Evolutionary conservation across 2,329 filamentous ascomycete species (phyloP), one percentile per base, ranked within the genome.

Genomic region (Botryotinia narcissicola): DNA sequence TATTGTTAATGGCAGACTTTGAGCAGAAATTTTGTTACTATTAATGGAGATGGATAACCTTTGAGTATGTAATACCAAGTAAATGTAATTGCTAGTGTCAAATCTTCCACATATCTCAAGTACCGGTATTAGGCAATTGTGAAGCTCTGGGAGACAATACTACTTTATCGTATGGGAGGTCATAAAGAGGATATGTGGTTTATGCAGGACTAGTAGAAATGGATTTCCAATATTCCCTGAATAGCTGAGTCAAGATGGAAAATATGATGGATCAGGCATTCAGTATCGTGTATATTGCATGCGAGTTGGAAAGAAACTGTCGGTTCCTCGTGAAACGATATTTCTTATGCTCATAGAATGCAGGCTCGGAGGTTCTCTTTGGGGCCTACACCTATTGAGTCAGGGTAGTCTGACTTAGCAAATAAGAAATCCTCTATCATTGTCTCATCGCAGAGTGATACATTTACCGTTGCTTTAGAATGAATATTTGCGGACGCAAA

Each of bases 221-320:
- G 12, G 0, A 3, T 1, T n/a, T 54, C 0, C 48, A 16, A 3
- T 0, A 54, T 16, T 54, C 16, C 25, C 48, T 16, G 25, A n/a
- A 25, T 54, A n/a, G 48, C 25, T 7, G 12, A n/a, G 25, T 54
- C 25, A 54, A 54, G 5, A n/a, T 54, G 48, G 12, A n/a, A 5
- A 54, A n/a, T n/a, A 14, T 6, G 0, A 54, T n/a, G 2, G 25
- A 54, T 2, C 48, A 16, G 5, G 25, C 25, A 14, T 5, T 14
- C 48, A 51, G 48, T 10, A n/a, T n/a, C 7, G 48, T n/a, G 25
- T 54, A n/a, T 16, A 7, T 16, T 54, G 12, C 12, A 54, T 51
- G 10, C 10, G 5, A 51, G 5, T 14, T 51, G 48, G 0, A n/a
- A 51, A n/a, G 22, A 51, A n/a, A 51, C 2, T 6, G 48, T 51